Base-by-base conservation (phyloP, 1,139 yeast genomes). In the Kurtzmaniella quercitrusa region DNA sequence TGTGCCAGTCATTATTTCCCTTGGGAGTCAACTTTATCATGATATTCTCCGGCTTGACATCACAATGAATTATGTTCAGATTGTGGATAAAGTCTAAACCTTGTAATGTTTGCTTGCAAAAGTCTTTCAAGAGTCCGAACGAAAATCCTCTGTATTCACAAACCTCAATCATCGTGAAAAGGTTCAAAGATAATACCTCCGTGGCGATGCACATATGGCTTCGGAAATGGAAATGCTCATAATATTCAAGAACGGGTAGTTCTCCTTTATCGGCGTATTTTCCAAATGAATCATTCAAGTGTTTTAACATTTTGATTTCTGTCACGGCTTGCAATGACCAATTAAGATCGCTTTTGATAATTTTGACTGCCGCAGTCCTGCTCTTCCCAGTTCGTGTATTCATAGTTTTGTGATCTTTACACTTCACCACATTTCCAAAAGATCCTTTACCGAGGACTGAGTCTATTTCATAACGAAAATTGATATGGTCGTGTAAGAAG, bases 181-280 rank as follows among this genome's bases (percentile, higher is more conserved):
- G 57, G 47, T 86, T 87, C 28, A 85, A 61, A 0, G 89, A 80
- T 20, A 88, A 65, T 9, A 84, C 61, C 55, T 88, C 96, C 0
- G 91, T 84, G 2, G 81, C 78, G 38, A 88, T 85, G 59, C 95
- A 88, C 68, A 88, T 76, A 59, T 88, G 96, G 26, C 88, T 84
- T 45, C 96, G 67, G 59, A 88, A 88, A 52, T 80, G 80, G 63
- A 88, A 88, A 60, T 86, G 91, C 41, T 83, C 85, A 38, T 69
- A 61, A 55, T 84, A 85, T 19, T 73, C 62, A 34, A 88, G 59
- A 16, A 85, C 65, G 40, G 55, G 54, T 4, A 20, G 22, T 4
- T 18, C 23, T 8, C 4, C 6, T 5, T 18, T n/a, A 20, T 17
- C 19, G 5, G 11, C 12, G 22, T 5, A 17, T 38, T 33, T 16